Percentiles rank a stretch among this genome's conserved stretches.
Evolutionary conservation across 2,329 filamentous ascomycete species (phyloP).

Genomic region (Penicillium crustosum): DNA sequence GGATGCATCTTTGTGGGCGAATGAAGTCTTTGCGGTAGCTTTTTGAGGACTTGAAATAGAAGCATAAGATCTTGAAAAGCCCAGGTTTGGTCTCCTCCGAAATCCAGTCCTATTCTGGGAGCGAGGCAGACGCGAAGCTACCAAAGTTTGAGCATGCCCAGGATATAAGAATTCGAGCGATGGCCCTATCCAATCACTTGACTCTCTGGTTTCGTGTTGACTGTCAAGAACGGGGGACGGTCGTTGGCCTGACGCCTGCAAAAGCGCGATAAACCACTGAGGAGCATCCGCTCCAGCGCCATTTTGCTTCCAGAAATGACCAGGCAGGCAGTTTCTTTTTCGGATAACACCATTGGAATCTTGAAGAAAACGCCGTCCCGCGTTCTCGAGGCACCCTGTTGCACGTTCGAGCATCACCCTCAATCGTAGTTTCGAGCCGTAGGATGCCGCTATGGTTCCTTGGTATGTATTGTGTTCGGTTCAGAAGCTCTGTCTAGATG

Average conservation of each 20-base stretch:
- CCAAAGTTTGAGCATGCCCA: conserved; percentile 28
- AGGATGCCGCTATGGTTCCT: conserved; percentile 24
- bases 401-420: conserved; percentile 55
- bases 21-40: neutral
- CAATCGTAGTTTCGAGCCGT: conserved; percentile 29
- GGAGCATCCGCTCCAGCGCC: conserved; percentile 30
- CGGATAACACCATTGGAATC: conserved; percentile 42
- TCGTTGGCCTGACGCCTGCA: conserved; percentile 24
- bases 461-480: conserved; percentile 31
- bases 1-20: neutral
- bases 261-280: conserved; percentile 36
- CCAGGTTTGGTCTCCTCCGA: conserved; percentile 25
- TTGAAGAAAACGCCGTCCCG: conserved; percentile 48
- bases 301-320: conserved; percentile 39
- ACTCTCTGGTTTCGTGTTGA: conserved; percentile 10
- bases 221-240: conserved; percentile 17
- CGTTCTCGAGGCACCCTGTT: conserved; percentile 51
- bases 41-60: conserved; percentile 21
- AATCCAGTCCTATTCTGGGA: conserved; percentile 23
- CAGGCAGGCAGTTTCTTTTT: conserved; percentile 36
- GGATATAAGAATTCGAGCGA: conserved; percentile 46
- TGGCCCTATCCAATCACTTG: conserved; percentile 23
- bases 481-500: neutral
- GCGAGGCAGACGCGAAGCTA: conserved; percentile 25
- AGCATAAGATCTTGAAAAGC: conserved; percentile 29